Evolutionary conservation across 352 stramenopile species (phyloP), one percentile per base, ranked within the genome.

Genomic region (Pythium sukuiense): DNA sequence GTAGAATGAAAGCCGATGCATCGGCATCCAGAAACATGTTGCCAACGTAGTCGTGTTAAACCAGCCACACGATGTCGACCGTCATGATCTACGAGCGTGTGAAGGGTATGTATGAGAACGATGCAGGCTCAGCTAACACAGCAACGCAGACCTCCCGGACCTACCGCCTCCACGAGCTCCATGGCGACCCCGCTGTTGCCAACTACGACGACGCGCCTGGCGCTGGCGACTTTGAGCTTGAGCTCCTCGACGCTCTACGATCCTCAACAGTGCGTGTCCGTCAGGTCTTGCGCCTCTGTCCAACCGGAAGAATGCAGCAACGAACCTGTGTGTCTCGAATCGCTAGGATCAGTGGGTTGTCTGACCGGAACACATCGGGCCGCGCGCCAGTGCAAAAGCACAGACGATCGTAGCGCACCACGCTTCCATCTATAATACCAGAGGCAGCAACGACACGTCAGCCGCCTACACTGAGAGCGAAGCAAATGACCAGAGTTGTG

Each of bases 11-110:
- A 3, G 29, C 14, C 3, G 61, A 20, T 26, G 61, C 61, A 16
- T 45, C 33, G 9, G 30, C 27, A n/a, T 67, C 61, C 14, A 67
- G 46, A 52, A 67, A 67, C 11, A 50, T 67, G 46, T 69, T 69
- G 53, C 62, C 62, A 26, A 69, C 39, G 53, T 52, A 45, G 9
- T 13, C 26, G 62, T 69, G 54, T 14, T 63, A 55, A 0, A 63
- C n/a, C 16, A 62, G 14, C 62, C 62, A 69, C 35, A 64, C 58
- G 8, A 64, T 26, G 20, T 50, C 43, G 7, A 12, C 35, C 7
- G 2, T 43, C 35, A 4, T 43, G 35, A 43, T 50, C 43, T 27
- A 50, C 43, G 27, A 50, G 2, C 32, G 32, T 9, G 8, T 9
- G 32, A 24, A 24, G 20, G 20, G 20, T 24, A 24, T 24, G 20